Base-by-base conservation (phyloP, 352 stramenopile genomes). In the Thalassiosira delicatula region DNA sequence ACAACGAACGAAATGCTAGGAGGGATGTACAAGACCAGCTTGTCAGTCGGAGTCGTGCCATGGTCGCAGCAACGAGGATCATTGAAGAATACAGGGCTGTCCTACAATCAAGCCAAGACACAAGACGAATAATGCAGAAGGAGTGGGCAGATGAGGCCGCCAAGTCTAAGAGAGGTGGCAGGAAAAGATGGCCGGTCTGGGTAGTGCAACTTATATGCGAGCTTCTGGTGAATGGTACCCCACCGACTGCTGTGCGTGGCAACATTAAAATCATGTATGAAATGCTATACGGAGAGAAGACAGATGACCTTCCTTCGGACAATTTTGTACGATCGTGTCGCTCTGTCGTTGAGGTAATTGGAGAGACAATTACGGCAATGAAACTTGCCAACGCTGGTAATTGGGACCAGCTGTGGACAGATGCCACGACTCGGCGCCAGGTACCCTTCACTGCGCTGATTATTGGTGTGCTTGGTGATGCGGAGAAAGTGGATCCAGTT, bases 341-440 rank as follows among this genome's bases (percentile, higher is more conserved):
- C 2, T n/a, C 37, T 27, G 25, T 72, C 12, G 3, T 59, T 30
- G 37, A 61, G 23, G 35, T 30, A 3, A 9, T 72, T 2, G 21
- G 23, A 11, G 63, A 72, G 42, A 72, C 63, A 2, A n/a, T 62
- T 5, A n/a, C 54, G 2, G 21, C 54, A 17, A 71, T 63, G n/a
- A 14, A 40, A 44, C 40, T 79, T 25, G 57, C 53, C n/a, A 59
- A 71, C 21, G 37, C 42, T 8, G 25, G 37, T 9, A 63, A 44
- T 30, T 79, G 70, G 71, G 32, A 60, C 9, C 44, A 67, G 54
- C 17, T 79, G 0, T 79, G 63, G 32, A 73, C 71, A 21, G 71
- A 79, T 57, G 60, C 11, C 35, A 79, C 71, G 59, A 49, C 8
- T 32, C 32, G 71, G 8, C 32, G 60, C 8, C 56, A 79, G 32